phyloP scores from a whole-genome alignment of 2,329 filamentous ascomycete species.

The Epicoccum nigrum region DNA sequence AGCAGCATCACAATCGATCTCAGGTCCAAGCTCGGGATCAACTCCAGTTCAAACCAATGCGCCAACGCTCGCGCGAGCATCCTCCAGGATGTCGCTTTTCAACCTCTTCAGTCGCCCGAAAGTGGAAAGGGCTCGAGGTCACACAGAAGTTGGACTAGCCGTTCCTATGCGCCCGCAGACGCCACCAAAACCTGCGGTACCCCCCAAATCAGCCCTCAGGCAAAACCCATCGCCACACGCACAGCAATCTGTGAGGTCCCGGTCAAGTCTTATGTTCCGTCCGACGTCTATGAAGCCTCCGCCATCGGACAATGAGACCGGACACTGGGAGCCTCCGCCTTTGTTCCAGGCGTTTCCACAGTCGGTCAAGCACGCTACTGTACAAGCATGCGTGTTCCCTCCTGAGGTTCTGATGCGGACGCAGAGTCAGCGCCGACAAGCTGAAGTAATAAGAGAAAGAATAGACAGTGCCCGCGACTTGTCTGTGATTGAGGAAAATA shows the following conservation, averaged over 20 bases:
- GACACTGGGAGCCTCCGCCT: slow-evolving; percentile 63
- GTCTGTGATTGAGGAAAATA: slow-evolving; percentile 35
- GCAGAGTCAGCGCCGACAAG: slow-evolving; percentile 61
- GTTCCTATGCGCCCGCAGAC: slow-evolving; percentile 43
- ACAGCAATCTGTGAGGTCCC: slow-evolving; percentile 40
- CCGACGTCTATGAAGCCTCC: slow-evolving; percentile 38
- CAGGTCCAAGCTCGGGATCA: slow-evolving; percentile 7
- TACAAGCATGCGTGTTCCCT: slow-evolving; percentile 70
- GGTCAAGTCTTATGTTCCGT: slow-evolving; percentile 41
- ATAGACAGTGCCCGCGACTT: slow-evolving; percentile 47
- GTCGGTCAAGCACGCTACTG: slow-evolving; percentile 73
- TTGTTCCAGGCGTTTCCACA: slow-evolving; percentile 89
- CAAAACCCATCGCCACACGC: slow-evolving; percentile 37
- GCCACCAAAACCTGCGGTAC: slow-evolving; percentile 29
- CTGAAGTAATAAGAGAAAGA: slow-evolving; percentile 48
- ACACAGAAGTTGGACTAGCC: slow-evolving; percentile 52
- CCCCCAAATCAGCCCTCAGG: slow-evolving; percentile 33
- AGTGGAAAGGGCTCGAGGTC: slow-evolving; percentile 55
- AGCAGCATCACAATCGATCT: slow-evolving; percentile 3
- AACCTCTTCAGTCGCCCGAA: slow-evolving; percentile 58
- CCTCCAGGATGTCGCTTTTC: slow-evolving; percentile 57
- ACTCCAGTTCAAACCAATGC: slow-evolving; percentile 16
- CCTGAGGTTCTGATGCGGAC: slow-evolving; percentile 71
- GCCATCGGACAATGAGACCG: slow-evolving; percentile 40
- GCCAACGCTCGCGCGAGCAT: slow-evolving; percentile 39